Evolutionary conservation across 345 rosid genomes (phyloP), one percentile per base, ranked within the genome.

Genomic region (Balakata baccata): DNA sequence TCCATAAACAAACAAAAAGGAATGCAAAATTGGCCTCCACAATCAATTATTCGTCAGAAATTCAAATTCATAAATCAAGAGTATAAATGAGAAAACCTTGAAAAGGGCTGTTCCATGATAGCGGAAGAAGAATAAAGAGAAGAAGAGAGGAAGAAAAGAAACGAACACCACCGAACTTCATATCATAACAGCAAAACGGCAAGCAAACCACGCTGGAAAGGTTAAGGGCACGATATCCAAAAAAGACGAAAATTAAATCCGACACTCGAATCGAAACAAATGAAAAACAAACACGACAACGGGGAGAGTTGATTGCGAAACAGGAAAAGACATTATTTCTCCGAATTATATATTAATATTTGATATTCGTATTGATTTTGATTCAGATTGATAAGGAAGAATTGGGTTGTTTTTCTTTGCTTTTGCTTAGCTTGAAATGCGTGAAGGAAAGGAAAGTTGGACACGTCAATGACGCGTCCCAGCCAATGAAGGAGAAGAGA

Each of bases 161-260:
- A 59, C 72, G 49, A 77, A 54, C 74, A 76, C 79, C 81, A 39
- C 72, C 76, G 78, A 84, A 72, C 80, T 82, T 86, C 85, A 80
- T 81, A 75, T 75, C 78, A 77, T 54, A 20, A 54, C 14, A 51
- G 34, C 38, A 14, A 53, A 57, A 47, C 39, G 20, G 47, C 64
- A 58, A 17, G 1, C n/a, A 18, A 63, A 10, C n/a, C 34, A 2
- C 34, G 34, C 34, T 29, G 34, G 34, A 29, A 29, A 1, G 34
- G 2, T 29, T 1, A 29, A 29, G 34, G 34, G 1, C 34, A 29
- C 34, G 34, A n/a, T n/a, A n/a, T n/a, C n/a, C n/a, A 29, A 29
- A 29, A 29, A 29, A 29, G 2, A 29, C 34, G 2, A 2, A 29
- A 29, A 29, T 2, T 1, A 29, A 29, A 29, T 1, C 34, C 34